Evolutionary conservation across 1,284 basidiomycete species (phyloP), one percentile per base, ranked within the genome.

Genomic region (Fistulinella cinereoalba): DNA sequence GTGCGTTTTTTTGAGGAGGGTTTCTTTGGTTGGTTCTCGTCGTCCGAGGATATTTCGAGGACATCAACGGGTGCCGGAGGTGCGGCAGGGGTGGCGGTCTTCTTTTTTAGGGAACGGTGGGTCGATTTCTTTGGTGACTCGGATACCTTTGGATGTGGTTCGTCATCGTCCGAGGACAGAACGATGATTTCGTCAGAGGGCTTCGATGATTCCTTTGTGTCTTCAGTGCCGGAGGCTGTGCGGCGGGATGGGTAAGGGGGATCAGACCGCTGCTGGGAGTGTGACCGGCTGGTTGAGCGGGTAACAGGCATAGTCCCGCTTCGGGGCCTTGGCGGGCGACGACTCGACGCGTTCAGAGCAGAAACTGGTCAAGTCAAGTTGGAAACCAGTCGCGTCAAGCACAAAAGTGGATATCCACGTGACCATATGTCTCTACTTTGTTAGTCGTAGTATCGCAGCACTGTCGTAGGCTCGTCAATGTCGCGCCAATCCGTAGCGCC

Each of bases 141-240:
- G 62, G 53, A 54, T 71, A 65, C 54, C 43, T 55, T 54, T 36
- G 54, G 49, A 36, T 52, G 54, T 27, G 47, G 51, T 36, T 67
- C 63, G 37, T 77, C 76, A 39, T 77, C 75, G 54, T 80, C 79
- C 24, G 77, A 80, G 27, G 79, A 81, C 36, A 81, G 74, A 57
- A 80, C 71, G 53, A 81, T 81, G 37, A 80, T 62, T 43, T 79
- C 75, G 43, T 52, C 46, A 24, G 56, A 48, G 37, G 53, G 1
- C 27, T 50, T 55, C 39, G 46, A 27, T 4, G 52, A 1, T 40
- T 47, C 62, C 49, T 52, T 65, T 12, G 44, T 18, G 18, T 43
- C 43, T 40, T 37, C 43, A 18, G 13, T 45, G 12, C 37, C 31
- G 8, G 50, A 45, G 19, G 41, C 47, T 37, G 49, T 15, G 10